phyloP scores from a whole-genome alignment of 2,329 filamentous ascomycete species.

The Pseudogymnoascus sp. region DNA sequence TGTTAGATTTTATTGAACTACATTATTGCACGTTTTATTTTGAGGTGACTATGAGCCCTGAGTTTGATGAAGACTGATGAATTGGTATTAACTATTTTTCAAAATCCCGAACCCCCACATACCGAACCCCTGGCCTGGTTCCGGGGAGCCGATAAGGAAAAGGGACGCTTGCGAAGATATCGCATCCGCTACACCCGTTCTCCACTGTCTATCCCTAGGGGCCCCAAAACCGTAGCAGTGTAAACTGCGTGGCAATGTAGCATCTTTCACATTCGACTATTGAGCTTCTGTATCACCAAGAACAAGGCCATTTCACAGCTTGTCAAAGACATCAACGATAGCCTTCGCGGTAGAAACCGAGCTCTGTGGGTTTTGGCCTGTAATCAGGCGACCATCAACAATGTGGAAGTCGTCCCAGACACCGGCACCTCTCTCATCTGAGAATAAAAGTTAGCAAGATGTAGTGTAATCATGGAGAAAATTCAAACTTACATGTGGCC shows the following conservation, averaged over 20 bases:
- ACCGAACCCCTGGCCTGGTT: neutral
- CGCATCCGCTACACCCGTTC: conserved; percentile 4
- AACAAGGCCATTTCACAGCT: neutral
- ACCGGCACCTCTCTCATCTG: conserved; percentile 15
- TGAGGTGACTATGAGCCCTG: neutral
- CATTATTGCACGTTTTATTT: neutral
- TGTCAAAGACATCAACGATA: conserved; percentile 20
- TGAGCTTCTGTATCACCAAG: neutral
- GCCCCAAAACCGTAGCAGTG: neutral
- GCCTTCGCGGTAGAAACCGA: conserved; percentile 35
- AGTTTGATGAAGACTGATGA: neutral
- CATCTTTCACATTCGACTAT: neutral
- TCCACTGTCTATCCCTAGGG: neutral
- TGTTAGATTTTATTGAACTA: neutral
- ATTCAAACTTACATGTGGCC: conserved; percentile 29
- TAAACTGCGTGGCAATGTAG: neutral
- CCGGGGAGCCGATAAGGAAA: neutral
- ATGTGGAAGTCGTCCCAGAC: conserved; percentile 30
- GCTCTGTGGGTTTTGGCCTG: conserved; percentile 38
- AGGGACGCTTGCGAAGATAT: neutral
- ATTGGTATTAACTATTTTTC: neutral
- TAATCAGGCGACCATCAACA: conserved; percentile 29
- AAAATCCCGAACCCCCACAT: neutral
- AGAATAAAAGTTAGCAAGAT: conserved; percentile 4
- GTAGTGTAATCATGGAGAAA: neutral